A percentile compares a stretch with the other conserved stretches of the same genome.
Conservation (phyloP, 2,329 filamentous ascomycete species). For the Sphaerostilbella broomeana region DNA sequence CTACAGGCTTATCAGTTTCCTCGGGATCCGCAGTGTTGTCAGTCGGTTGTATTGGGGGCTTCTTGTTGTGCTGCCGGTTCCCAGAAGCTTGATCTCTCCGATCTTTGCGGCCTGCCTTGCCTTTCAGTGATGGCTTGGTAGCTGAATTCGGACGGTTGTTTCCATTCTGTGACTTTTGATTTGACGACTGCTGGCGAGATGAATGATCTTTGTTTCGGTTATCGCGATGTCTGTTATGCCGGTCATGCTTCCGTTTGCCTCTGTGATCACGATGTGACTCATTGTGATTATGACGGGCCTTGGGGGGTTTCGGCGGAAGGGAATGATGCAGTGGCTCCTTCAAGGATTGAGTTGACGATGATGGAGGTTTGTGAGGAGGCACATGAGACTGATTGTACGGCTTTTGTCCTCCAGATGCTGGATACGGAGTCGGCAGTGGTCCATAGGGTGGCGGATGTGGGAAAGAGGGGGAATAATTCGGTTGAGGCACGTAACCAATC, state of each 20-base stretch:
- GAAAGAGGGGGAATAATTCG: constrained; percentile 15
- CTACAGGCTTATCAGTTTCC: no score
- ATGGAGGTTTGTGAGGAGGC: constrained; percentile 16
- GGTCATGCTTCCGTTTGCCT: constrained; percentile 27
- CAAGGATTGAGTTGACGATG: constrained; percentile 12
- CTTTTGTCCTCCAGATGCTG: constrained; percentile 17
- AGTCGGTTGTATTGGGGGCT: no score
- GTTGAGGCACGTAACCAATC: constrained; percentile 5
- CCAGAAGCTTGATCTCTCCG: no score
- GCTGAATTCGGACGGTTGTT: constrained; percentile 2
- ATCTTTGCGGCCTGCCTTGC: neutral
- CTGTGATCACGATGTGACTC: constrained; percentile 24
- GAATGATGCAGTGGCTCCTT: constrained; percentile 18
- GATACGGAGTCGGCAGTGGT: constrained; percentile 18
- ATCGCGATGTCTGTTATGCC: constrained; percentile 26
- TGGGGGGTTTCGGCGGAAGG: constrained; percentile 28
- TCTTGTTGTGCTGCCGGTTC: no score
- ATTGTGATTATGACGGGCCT: constrained; percentile 21
- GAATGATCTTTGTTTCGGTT: constrained; percentile 23
- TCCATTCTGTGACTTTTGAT: constrained; percentile 20
- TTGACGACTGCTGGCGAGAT: constrained; percentile 15
- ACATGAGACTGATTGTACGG: constrained; percentile 15
- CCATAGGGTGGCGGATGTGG: constrained; percentile 17
- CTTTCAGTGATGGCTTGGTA: neutral
- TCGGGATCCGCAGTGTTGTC: no score